Base-by-base conservation (phyloP, 768 basidiomycete species). In the Mycena pura region DNA sequence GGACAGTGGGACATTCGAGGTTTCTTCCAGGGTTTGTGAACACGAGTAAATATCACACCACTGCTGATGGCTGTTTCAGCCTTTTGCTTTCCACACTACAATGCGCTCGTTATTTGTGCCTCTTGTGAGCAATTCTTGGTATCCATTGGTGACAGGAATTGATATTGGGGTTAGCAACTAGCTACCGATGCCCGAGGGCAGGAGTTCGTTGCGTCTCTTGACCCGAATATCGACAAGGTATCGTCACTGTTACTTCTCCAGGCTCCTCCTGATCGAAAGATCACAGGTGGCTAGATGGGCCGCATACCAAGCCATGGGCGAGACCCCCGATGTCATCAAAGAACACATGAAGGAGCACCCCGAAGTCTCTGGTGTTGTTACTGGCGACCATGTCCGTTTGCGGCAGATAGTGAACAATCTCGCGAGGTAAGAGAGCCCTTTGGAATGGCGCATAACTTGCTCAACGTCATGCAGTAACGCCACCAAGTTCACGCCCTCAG, bases 1-100 rank as follows among this genome's bases (percentile, higher is more conserved):
- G 88, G 93, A 95, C 68, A 90, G 90, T 57, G 92, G 92, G 4
- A 85, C 87, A 51, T 96, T 97, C 66, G 90, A 92, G 71, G 86
- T 85, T 25, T 82, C 85, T 19, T 80, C 80, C 9, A 79, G 82
- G 76, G 84, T 85, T 45, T 32, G 76, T 53, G 14, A 45, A 14
- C n/a, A 68, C 19, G 52, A 28, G 36, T 45, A 9, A 45, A 54
- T 39, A 25, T 57, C 14, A 36, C 45, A 10, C 34, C 41, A 13
- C 5, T 15, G 14, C 7, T 27, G n/a, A 13, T 51, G 54, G 27
- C 56, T 36, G 48, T n/a, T 43, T 56, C 38, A 86, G 82, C 90
- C 91, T 8, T 93, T 90, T 73, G 78, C 85, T 10, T 92, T 92
- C 69, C 91, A 93, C 71, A 85, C 89, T 68, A 87, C 89, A 36